A percentile compares a stretch with the other conserved stretches of the same genome.
Conservation (phyloP, 305 asterid species). For the Fraxinus latifolia region DNA sequence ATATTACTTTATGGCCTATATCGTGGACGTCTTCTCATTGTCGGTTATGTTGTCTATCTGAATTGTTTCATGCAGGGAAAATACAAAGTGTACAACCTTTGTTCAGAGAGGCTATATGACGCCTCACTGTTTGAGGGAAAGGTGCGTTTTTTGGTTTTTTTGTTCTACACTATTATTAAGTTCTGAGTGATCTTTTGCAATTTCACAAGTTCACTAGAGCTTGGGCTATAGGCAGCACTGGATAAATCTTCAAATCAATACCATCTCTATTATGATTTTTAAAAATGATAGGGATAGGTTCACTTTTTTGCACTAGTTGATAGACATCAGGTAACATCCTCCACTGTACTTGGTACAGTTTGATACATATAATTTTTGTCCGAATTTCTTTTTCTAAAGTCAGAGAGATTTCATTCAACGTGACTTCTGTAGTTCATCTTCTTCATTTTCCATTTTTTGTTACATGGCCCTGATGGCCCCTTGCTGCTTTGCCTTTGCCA, state of each 20-base stretch:
- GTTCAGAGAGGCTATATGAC: constrained; percentile 94
- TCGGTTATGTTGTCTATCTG: background rate
- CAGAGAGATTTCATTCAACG: background rate
- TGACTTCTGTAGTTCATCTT: background rate
- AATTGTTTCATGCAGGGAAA: constrained; percentile 60
- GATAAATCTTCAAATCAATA: constrained; percentile 10
- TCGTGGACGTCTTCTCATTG: constrained; percentile 9
- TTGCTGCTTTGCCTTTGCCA: background rate
- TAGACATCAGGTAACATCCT: background rate
- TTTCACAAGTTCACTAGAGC: constrained; percentile 10
- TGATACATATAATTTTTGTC: background rate
- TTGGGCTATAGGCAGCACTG: constrained; percentile 4
- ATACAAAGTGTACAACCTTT: constrained; percentile 94
- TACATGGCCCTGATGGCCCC: background rate
- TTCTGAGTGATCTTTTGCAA: constrained; percentile 8
- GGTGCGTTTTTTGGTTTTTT: constrained; percentile 40
- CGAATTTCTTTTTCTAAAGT: background rate
- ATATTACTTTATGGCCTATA: constrained; percentile 4
- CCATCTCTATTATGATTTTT: constrained; percentile 14
- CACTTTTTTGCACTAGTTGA: constrained; percentile 11
- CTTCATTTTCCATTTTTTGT: background rate
- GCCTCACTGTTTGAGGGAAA: constrained; percentile 96
- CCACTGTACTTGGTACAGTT: background rate
- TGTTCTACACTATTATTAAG: constrained; percentile 8
- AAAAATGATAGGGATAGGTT: background rate